phyloP scores from a whole-genome alignment of 108 stramenopile genomes.

The Nannochloropsis gaditana region DNA sequence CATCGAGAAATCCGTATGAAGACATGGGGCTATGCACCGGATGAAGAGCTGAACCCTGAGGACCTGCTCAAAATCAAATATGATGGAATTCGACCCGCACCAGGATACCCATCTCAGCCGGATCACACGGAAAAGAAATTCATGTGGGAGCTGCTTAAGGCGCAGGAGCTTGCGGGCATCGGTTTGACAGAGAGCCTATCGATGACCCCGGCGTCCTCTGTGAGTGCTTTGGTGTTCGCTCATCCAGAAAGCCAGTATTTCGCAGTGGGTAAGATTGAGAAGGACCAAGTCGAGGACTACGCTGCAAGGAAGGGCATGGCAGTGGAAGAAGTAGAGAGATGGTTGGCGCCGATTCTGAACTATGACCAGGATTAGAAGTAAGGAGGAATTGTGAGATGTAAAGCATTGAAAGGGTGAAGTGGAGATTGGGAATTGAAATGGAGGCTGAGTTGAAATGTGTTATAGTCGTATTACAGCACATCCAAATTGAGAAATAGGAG shows the following conservation, averaged over 20 bases:
- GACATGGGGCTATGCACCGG: slow-evolving; percentile 92
- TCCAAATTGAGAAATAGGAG: too few species aligned
- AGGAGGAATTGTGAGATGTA: background rate
- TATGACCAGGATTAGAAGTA: slow-evolving; percentile 71
- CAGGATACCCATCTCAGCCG: slow-evolving; percentile 98
- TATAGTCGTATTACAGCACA: too few species aligned
- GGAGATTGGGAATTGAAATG: background rate
- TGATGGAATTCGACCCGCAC: slow-evolving; percentile 97
- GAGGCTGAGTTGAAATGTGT: too few species aligned
- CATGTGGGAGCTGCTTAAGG: slow-evolving; percentile 91
- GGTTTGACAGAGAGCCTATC: slow-evolving; percentile 80
- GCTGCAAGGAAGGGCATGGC: slow-evolving; percentile 86
- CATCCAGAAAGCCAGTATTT: slow-evolving; percentile 90
- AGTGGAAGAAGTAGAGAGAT: slow-evolving; percentile 72
- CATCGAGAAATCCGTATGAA: slow-evolving; percentile 88
- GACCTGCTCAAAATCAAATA: slow-evolving; percentile 98
- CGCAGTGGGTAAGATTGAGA: slow-evolving; percentile 96
- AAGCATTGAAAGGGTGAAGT: background rate
- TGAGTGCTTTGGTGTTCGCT: slow-evolving; percentile 94
- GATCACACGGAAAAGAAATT: slow-evolving; percentile 98
- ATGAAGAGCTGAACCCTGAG: slow-evolving; percentile 70
- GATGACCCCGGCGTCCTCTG: slow-evolving; percentile 97
- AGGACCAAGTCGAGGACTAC: slow-evolving; percentile 91
- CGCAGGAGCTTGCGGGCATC: slow-evolving; percentile 78
- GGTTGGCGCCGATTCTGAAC: slow-evolving; percentile 93